phyloP scores from a whole-genome alignment of 2,329 filamentous ascomycete species.

The Chalara sp. region DNA sequence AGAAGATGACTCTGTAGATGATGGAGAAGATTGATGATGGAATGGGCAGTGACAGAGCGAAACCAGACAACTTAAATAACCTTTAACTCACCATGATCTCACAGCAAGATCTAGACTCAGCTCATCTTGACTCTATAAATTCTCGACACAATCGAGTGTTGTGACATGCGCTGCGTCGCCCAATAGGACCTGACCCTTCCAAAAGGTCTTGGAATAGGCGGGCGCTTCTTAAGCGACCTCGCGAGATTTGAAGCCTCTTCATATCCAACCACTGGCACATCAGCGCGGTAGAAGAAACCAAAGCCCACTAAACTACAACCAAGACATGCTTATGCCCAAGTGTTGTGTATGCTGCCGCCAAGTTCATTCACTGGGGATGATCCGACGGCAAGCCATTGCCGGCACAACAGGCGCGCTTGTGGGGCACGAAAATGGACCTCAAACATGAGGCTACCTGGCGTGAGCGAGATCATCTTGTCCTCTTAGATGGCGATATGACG shows the following conservation, averaged over 20 bases:
- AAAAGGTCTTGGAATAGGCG: slow-evolving; percentile 10
- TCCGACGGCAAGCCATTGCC: neutral
- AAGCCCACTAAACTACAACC: no score
- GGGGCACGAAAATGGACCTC: slow-evolving; percentile 5
- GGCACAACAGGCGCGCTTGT: slow-evolving; percentile 16
- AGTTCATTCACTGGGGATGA: no score
- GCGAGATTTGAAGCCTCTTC: no score
- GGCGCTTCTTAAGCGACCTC: slow-evolving; percentile 20
- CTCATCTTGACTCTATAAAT: slow-evolving; percentile 10
- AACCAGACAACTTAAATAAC: slow-evolving; percentile 23
- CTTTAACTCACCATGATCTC: slow-evolving; percentile 8
- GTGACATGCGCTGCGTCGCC: slow-evolving; percentile 24
- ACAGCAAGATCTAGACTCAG: slow-evolving; percentile 6
- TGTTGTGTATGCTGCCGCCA: no score
- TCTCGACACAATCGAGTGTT: slow-evolving; percentile 24
- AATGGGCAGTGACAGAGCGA: slow-evolving; percentile 18
- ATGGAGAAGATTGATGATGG: slow-evolving; percentile 17
- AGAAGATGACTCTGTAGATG: slow-evolving; percentile 18
- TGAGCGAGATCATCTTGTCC: no score
- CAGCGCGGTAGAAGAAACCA: no score
- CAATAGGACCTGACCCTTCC: slow-evolving; percentile 18
- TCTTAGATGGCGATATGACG: no score
- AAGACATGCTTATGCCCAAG: no score
- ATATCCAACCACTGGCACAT: no score
- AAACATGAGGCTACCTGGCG: no score